A percentile compares a stretch with the other conserved stretches of the same genome.
Conservation (phyloP, 257 asterid genomes). For the Henckelia pumila region DNA sequence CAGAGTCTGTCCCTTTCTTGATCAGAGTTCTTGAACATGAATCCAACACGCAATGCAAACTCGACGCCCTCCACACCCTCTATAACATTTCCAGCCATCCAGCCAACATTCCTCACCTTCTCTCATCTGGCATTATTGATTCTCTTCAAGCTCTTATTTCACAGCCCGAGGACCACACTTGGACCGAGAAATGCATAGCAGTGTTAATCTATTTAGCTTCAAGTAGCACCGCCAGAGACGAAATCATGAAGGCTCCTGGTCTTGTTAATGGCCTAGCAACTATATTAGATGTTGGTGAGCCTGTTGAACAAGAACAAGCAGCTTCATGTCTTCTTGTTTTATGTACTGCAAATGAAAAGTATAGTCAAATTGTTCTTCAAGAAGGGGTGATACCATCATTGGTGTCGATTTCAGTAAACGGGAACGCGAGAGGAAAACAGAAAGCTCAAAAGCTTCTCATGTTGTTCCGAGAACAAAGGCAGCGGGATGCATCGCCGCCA, state of each 20-base stretch:
- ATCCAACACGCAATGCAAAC: constrained; percentile 54
- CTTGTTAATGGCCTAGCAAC: constrained; percentile 59
- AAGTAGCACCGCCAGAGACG: constrained; percentile 54
- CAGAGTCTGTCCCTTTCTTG: constrained; percentile 79
- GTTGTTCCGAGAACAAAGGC: constrained; percentile 91
- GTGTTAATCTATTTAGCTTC: constrained; percentile 74
- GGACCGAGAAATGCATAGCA: constrained; percentile 85
- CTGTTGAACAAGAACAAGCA: constrained; percentile 87
- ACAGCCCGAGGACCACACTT: constrained; percentile 44
- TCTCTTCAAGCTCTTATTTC: constrained; percentile 59
- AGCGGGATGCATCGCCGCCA: constrained; percentile 66
- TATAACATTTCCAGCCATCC: constrained; percentile 76
- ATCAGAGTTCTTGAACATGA: constrained; percentile 56
- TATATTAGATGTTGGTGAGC: constrained; percentile 73
- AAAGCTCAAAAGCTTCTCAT: constrained; percentile 93
- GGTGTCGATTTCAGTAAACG: constrained; percentile 87
- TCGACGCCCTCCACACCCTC: constrained; percentile 87
- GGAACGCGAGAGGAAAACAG: constrained; percentile 88
- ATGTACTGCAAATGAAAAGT: constrained; percentile 68
- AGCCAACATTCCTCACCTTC: constrained; percentile 64
- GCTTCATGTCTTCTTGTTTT: constrained; percentile 76
- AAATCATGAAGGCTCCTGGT: constrained; percentile 50
- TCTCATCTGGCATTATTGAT: constrained; percentile 64
- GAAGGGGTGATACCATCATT: constrained; percentile 93
- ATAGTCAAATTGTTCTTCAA: constrained; percentile 90